Base-by-base conservation (phyloP, 1,284 basidiomycete genomes). In the Tilletia horrida region DNA sequence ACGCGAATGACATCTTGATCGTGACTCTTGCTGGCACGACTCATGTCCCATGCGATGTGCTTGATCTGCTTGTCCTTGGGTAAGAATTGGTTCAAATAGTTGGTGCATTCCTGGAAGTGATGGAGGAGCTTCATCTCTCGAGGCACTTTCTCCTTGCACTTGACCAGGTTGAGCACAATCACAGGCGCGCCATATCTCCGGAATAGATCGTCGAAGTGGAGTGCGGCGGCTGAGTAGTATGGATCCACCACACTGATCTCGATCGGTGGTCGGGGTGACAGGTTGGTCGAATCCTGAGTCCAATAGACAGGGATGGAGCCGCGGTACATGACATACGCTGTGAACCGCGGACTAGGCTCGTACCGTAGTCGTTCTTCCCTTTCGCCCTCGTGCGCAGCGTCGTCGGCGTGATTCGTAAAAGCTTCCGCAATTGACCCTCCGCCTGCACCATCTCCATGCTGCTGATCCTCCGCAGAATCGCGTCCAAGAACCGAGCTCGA, bases 271-370 rank as follows among this genome's bases (percentile, higher is more conserved):
- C 90, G 89, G 0, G 93, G 91, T 14, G 86, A 91, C 88, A 96
- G 93, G 67, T 89, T 90, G 62, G 88, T 93, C 1, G 88, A 88
- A 71, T 97, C 93, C 82, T 97, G 95, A 8, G 91, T 92, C 94
- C 94, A 97, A 82, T 90, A 95, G 8, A 97, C 86, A 0, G 94
- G 94, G 62, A 97, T 97, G 76, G 92, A 95, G 7, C 95, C 94
- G 45, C 94, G 87, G 81, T 96, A 92, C 89, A 97, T 94, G 3
- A 97, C 92, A 79, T 93, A 97, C 69, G 92, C 93, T 0, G 95
- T 97, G 80, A 92, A 97, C 67, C 91, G 89, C 0, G 94, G 90
- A 61, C 61, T 64, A 0, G 62, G 62, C 1, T 44, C 67, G 43
- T 62, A 69, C 31, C 67, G 66, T 43, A 62, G 89, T 88, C 48